These are phyloP conservation scores for Teunomyces lycoperdinae DNA, from an alignment of 805 yeast species.

Conservation along the genomic window DNA sequence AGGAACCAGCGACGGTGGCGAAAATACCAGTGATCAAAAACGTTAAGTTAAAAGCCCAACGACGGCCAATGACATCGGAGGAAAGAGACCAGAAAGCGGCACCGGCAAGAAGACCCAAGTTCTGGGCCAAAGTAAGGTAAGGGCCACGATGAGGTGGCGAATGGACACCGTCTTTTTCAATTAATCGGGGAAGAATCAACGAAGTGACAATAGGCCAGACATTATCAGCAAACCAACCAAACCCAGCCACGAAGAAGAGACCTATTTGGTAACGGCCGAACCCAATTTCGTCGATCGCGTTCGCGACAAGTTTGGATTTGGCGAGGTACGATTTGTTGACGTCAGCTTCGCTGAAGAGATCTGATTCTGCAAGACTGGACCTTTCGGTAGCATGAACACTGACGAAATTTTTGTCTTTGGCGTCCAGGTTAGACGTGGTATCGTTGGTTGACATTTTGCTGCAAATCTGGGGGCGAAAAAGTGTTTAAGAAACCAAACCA, in stretches of 20 bases:
- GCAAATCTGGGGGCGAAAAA: background rate
- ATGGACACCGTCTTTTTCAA: conserved; percentile 36
- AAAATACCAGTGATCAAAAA: conserved; percentile 23
- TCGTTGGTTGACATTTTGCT: background rate
- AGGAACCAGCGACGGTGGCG: conserved; percentile 19
- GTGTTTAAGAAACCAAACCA: too few species aligned
- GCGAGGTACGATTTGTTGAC: conserved; percentile 10
- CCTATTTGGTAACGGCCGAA: conserved; percentile 27
- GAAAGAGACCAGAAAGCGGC: conserved; percentile 23
- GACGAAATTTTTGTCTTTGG: background rate
- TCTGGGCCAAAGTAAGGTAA: conserved; percentile 38
- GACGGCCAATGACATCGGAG: conserved; percentile 23
- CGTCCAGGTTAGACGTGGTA: background rate
- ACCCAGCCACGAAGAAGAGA: conserved; percentile 23
- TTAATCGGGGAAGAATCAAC: conserved; percentile 28
- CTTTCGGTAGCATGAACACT: background rate
- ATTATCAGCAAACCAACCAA: conserved; percentile 37
- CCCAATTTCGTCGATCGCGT: conserved; percentile 37
- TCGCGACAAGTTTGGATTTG: conserved; percentile 32
- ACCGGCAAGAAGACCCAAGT: conserved; percentile 23
- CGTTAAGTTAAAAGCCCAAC: conserved; percentile 25
- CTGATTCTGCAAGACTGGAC: conserved; percentile 2
- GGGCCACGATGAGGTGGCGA: conserved; percentile 31
- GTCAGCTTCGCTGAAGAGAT: conserved; percentile 9
- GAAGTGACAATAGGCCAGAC: conserved; percentile 39